Evolutionary conservation across 2,329 filamentous ascomycete species (phyloP).

Genomic region (Sporothrix mexicana): DNA sequence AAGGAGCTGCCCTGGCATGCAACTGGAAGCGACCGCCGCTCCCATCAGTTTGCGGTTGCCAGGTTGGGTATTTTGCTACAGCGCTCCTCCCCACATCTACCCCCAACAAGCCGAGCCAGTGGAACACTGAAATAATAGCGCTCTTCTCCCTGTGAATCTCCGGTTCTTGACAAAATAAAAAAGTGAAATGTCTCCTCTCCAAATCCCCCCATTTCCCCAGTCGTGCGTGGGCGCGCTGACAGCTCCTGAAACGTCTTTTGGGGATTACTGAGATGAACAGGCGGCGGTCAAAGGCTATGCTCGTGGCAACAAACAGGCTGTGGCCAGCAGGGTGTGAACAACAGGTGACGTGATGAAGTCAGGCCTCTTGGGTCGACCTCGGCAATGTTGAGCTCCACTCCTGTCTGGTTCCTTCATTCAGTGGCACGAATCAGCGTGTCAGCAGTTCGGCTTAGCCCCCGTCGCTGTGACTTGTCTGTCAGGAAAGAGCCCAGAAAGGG

Average conservation of each 20-base stretch:
- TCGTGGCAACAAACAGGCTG: conserved; percentile 18
- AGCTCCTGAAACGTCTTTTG: background rate
- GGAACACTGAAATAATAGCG: background rate
- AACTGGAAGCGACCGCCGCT: conserved; percentile 8
- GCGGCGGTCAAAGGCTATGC: background rate
- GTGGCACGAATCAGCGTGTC: conserved; percentile 51
- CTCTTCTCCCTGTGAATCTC: background rate
- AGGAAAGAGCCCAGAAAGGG: conserved; percentile 15
- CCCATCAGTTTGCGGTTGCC: conserved; percentile 26
- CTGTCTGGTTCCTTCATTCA: background rate
- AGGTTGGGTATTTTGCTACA: background rate
- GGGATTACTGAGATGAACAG: background rate
- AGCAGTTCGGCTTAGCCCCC: conserved; percentile 47
- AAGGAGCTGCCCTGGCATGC: conserved; percentile 23
- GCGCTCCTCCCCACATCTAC: background rate
- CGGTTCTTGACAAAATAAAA: background rate
- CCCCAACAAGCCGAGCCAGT: background rate
- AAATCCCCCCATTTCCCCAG: background rate
- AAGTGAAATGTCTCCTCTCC: background rate
- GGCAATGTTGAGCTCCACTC: conserved; percentile 39
- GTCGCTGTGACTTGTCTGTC: conserved; percentile 8
- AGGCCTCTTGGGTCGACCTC: conserved; percentile 44
- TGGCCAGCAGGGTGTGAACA: conserved; percentile 7
- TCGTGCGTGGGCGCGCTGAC: background rate
- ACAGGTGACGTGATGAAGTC: conserved; percentile 32